Percentiles rank a stretch among this genome's conserved stretches.
phyloP scores from a whole-genome alignment of 495 filamentous ascomycete genomes.

The Penicillium fimorum region DNA sequence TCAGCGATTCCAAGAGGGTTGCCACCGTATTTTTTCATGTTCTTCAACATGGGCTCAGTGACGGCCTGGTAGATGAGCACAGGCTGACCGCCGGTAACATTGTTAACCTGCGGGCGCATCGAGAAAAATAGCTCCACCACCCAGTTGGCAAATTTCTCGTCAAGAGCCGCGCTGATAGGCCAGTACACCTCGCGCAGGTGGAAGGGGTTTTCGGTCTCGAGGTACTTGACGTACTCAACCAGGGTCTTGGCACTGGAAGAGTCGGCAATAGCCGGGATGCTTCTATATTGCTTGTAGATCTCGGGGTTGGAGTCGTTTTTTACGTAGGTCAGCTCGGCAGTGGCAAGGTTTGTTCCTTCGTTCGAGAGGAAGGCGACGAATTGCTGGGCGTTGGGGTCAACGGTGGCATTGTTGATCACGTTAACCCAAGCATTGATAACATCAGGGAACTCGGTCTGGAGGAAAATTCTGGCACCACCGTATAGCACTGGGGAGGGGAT shows the following conservation, averaged over 20 bases:
- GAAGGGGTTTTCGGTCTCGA: slow-evolving; percentile 38
- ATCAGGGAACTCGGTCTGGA: slow-evolving; percentile 38
- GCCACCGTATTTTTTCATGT: slow-evolving; percentile 45
- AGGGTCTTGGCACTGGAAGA: slow-evolving; percentile 43
- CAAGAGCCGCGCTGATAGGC: slow-evolving; percentile 39
- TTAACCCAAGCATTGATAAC: slow-evolving; percentile 38
- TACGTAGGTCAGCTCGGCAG: slow-evolving; percentile 41
- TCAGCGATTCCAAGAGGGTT: slow-evolving; percentile 53
- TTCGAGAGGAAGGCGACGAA: slow-evolving; percentile 42
- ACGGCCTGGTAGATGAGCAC: slow-evolving; percentile 51
- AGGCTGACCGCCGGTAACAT: slow-evolving; percentile 37
- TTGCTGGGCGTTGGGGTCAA: slow-evolving; percentile 46
- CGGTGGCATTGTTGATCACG: slow-evolving; percentile 31
- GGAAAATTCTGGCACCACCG: slow-evolving; percentile 45
- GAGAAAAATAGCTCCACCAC: slow-evolving; percentile 39
- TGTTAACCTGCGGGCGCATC: slow-evolving; percentile 33
- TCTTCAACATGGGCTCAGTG: slow-evolving; percentile 34
- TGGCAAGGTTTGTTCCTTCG: slow-evolving; percentile 30
- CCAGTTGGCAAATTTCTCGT: slow-evolving; percentile 33
- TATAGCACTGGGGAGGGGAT: slow-evolving; percentile 35
- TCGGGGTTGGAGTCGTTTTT: slow-evolving; percentile 37
- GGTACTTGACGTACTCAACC: slow-evolving; percentile 42
- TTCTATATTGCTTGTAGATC: slow-evolving; percentile 43
- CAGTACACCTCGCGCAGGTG: slow-evolving; percentile 48
- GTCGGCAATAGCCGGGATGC: slow-evolving; percentile 35